These are phyloP conservation scores for Eurotiales sp. DNA, from an alignment of 2,329 filamentous ascomycete species.

Conservation along the genomic window DNA sequence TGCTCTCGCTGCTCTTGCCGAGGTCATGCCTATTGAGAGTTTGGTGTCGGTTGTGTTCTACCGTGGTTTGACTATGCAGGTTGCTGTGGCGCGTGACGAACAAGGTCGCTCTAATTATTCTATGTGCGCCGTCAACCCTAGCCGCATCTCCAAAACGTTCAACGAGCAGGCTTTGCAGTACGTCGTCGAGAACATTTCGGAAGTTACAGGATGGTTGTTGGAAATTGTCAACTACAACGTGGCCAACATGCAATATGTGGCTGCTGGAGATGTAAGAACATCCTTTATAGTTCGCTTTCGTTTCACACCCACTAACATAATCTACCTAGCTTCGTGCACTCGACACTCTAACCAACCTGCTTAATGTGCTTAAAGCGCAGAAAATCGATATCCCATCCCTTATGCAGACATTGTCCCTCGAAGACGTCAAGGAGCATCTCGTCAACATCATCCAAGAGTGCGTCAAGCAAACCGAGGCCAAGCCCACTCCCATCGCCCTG, in stretches of 20 bases:
- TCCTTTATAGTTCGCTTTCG: background rate
- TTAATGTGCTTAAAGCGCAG: slow-evolving; percentile 93
- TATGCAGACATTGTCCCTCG: slow-evolving; percentile 78
- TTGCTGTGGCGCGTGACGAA: slow-evolving; percentile 94
- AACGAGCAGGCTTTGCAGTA: slow-evolving; percentile 97
- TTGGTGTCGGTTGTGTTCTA: slow-evolving; percentile 99
- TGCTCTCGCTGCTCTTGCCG: slow-evolving; percentile 87
- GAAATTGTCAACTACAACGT: slow-evolving; percentile 98
- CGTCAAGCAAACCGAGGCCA: slow-evolving; percentile 79
- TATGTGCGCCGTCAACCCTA: slow-evolving; percentile 99
- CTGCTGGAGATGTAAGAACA: slow-evolving; percentile 56
- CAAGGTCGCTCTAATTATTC: slow-evolving; percentile 94
- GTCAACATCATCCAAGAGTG: slow-evolving; percentile 87
- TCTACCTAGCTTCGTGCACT: slow-evolving; percentile 53
- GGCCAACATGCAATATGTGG: slow-evolving; percentile 67
- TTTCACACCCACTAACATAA: background rate
- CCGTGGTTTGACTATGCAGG: slow-evolving; percentile 97
- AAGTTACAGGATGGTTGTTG: slow-evolving; percentile 89
- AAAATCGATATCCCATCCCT: slow-evolving; percentile 96
- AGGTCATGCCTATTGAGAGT: slow-evolving; percentile 99
- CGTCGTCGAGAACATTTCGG: slow-evolving; percentile 90
- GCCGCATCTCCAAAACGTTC: slow-evolving; percentile 97
- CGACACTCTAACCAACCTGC: slow-evolving; percentile 68
- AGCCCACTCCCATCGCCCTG: slow-evolving; percentile 82
- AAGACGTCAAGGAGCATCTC: slow-evolving; percentile 86